Conservation (phyloP, 2,329 filamentous ascomycete species). For the Lomentospora prolificans region DNA sequence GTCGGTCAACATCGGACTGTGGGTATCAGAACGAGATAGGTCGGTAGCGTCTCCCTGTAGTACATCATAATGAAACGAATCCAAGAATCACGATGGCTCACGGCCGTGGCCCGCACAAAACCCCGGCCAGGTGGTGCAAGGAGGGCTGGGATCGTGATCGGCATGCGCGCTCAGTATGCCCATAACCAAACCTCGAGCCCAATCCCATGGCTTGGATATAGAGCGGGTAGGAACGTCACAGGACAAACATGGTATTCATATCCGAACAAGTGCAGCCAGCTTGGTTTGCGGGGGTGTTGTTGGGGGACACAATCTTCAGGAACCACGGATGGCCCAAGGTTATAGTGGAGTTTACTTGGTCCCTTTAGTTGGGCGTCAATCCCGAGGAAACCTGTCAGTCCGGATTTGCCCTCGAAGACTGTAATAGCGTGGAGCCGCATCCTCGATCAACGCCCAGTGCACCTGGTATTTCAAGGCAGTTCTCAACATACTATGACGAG, state of each 20-base stretch:
- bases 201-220: too few species aligned
- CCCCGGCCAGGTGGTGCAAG: background rate
- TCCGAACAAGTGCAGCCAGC: background rate
- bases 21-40: too few species aligned
- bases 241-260: background rate
- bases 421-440: background rate
- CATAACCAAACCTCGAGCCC: background rate
- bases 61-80: too few species aligned
- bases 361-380: background rate
- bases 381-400: background rate
- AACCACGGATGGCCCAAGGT: too few species aligned
- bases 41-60: too few species aligned
- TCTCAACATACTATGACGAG: too few species aligned
- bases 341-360: too few species aligned
- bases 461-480: too few species aligned
- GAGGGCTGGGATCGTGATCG: background rate
- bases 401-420: too few species aligned
- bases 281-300: background rate
- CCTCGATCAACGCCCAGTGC: background rate
- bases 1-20: too few species aligned
- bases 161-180: background rate
- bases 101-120: too few species aligned
- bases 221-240: background rate
- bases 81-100: background rate
- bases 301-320: too few species aligned